Conservation (phyloP, 768 basidiomycete species). For the Royoungia palumana region DNA sequence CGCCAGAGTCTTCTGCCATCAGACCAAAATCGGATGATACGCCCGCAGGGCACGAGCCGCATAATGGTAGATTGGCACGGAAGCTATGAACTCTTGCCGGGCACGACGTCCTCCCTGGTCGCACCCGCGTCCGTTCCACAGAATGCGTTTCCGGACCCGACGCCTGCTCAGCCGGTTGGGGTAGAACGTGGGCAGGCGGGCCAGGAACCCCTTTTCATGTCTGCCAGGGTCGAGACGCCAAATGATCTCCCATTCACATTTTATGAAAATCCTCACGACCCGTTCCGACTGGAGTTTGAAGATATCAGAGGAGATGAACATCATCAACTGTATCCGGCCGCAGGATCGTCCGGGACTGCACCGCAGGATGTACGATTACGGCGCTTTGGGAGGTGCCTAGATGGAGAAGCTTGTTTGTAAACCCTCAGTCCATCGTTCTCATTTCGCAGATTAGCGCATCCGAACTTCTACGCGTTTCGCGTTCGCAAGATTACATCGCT, state of each 20-base stretch:
- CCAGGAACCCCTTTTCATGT: not conserved
- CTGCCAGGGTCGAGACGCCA: not conserved
- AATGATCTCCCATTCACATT: slow-evolving; percentile 1
- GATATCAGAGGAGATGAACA: not conserved
- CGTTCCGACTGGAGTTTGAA: slow-evolving; percentile 18
- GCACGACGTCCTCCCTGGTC: not conserved
- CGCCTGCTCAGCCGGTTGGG: slow-evolving; percentile 1
- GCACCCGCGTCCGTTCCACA: slow-evolving; percentile 15
- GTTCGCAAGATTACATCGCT: not conserved
- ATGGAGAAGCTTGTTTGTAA: slow-evolving; percentile 12
- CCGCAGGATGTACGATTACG: slow-evolving; percentile 1
- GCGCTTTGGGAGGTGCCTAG: slow-evolving; percentile 16
- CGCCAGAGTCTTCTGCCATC: not conserved
- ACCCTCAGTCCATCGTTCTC: not conserved
- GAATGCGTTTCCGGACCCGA: slow-evolving; percentile 23
- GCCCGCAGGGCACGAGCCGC: not conserved
- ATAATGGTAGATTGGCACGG: slow-evolving; percentile 19
- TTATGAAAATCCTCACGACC: slow-evolving; percentile 17
- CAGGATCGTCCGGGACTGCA: slow-evolving; percentile 4
- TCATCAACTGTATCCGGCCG: slow-evolving; percentile 9
- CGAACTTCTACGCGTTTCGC: no score
- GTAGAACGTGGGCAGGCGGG: not conserved
- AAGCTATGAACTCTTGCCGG: slow-evolving; percentile 16
- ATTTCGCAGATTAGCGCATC: not conserved
- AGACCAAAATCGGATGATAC: slow-evolving; percentile 1